These are phyloP conservation scores for Globisporangium mamillatum DNA, from an alignment of 352 stramenopile genomes.

Conservation along the genomic window DNA sequence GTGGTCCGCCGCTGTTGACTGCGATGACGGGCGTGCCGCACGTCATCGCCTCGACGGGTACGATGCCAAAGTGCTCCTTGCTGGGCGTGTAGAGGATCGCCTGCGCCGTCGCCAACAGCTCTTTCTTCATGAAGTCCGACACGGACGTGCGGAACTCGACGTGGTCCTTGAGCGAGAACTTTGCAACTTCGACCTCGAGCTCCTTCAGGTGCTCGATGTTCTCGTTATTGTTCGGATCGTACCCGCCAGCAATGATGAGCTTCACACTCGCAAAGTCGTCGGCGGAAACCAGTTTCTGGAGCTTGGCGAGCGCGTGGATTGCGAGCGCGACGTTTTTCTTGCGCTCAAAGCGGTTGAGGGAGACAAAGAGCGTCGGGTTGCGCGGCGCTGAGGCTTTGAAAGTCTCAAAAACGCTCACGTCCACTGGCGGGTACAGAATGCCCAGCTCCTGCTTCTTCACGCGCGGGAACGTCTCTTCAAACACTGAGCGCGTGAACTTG, in stretches of 20 bases:
- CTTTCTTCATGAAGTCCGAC: slow-evolving; percentile 82
- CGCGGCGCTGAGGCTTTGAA: slow-evolving; percentile 33
- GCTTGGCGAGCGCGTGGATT: slow-evolving; percentile 72
- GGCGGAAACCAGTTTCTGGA: slow-evolving; percentile 38
- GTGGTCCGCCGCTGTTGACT: slow-evolving; percentile 92
- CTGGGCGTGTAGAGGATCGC: slow-evolving; percentile 96
- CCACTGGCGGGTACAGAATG: slow-evolving; percentile 95
- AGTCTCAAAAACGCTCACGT: slow-evolving; percentile 68
- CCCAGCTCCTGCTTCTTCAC: slow-evolving; percentile 54
- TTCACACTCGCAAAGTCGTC: slow-evolving; percentile 53
- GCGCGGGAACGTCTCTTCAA: slow-evolving; percentile 85
- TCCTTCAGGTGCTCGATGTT: slow-evolving; percentile 95
- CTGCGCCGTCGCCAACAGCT: slow-evolving; percentile 79
- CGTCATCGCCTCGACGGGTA: slow-evolving; percentile 98
- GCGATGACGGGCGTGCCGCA: slow-evolving; percentile 93
- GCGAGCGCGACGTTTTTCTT: slow-evolving; percentile 97
- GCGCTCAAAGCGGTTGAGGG: slow-evolving; percentile 97
- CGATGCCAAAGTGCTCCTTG: slow-evolving; percentile 99
- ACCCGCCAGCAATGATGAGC: slow-evolving; percentile 94
- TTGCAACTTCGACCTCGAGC: slow-evolving; percentile 73
- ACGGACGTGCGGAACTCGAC: slow-evolving; percentile 90
- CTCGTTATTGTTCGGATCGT: slow-evolving; percentile 94
- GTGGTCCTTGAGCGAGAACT: slow-evolving; percentile 46
- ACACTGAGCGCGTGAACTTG: slow-evolving; percentile 92
- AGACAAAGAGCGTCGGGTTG: slow-evolving; percentile 86